A percentile compares a stretch with the other conserved stretches of the same genome.
phyloP scores from a whole-genome alignment of 2,329 filamentous ascomycete species.

The Microsporum canis region DNA sequence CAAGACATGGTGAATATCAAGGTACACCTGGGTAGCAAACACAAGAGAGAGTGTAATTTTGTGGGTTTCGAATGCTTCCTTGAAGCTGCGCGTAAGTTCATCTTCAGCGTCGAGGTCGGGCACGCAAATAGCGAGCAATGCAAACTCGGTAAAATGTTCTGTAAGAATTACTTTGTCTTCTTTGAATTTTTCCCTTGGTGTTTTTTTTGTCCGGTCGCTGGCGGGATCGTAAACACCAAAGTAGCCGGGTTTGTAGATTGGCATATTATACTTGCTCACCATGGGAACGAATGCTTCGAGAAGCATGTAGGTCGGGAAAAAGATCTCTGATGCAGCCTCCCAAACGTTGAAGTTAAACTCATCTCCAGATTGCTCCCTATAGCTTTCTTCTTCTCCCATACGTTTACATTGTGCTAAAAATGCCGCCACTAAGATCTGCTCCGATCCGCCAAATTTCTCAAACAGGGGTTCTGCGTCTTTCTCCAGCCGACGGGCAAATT shows the following conservation, averaged over 20 bases:
- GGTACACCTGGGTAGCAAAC: conserved; percentile 34
- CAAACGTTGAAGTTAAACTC: conserved; percentile 15
- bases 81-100: conserved; percentile 29
- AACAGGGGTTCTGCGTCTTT: conserved; percentile 15
- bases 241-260: conserved; percentile 2
- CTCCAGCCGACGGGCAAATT: conserved; percentile 18
- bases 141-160: conserved; percentile 27
- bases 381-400: conserved; percentile 8
- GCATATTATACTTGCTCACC: not conserved
- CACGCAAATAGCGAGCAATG: conserved; percentile 5
- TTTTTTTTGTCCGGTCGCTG: conserved; percentile 16
- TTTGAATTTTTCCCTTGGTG: conserved; percentile 22
- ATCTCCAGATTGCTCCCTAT: conserved; percentile 10
- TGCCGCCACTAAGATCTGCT: conserved; percentile 9
- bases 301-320: conserved; percentile 11
- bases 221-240: conserved; percentile 12
- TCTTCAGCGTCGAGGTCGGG: conserved; percentile 23
- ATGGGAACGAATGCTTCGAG: conserved; percentile 10
- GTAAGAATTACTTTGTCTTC: conserved; percentile 29
- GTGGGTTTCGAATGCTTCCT: conserved; percentile 21
- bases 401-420: conserved; percentile 9
- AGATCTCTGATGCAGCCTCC: not conserved
- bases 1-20: conserved; percentile 31
- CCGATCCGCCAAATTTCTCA: conserved; percentile 11
- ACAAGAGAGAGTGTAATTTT: conserved; percentile 28